These are phyloP conservation scores for Tricholomella constricta DNA, from an alignment of 768 basidiomycete genomes.

Conservation along the genomic window DNA sequence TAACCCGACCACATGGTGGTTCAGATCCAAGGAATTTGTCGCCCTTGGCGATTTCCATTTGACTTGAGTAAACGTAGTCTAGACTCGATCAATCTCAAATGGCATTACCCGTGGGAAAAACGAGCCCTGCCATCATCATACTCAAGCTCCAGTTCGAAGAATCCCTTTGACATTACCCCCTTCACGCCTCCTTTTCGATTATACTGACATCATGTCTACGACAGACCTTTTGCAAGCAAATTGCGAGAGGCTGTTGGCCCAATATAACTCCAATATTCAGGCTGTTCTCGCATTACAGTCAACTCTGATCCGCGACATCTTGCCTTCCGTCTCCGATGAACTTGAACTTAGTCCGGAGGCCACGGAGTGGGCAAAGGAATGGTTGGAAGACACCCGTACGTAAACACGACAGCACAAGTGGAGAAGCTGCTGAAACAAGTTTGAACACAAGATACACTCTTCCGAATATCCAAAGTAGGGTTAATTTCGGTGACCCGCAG, in stretches of 20 bases:
- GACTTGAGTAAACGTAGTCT: no score
- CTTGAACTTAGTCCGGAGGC: constrained; percentile 49
- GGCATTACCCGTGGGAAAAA: no score
- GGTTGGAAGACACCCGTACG: constrained; percentile 69
- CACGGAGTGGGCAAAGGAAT: constrained; percentile 55
- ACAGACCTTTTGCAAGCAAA: constrained; percentile 47
- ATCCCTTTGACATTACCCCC: no score
- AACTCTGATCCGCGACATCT: constrained; percentile 54
- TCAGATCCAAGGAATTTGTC: no score
- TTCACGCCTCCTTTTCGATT: background rate
- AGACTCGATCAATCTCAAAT: no score
- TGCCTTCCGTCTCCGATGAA: constrained; percentile 63
- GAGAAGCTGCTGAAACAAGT: constrained; percentile 9
- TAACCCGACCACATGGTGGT: no score
- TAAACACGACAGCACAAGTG: constrained; percentile 14
- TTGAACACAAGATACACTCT: constrained; percentile 47
- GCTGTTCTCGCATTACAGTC: constrained; percentile 49
- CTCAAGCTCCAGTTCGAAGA: no score
- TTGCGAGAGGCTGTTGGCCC: constrained; percentile 45
- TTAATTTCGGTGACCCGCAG: constrained; percentile 13
- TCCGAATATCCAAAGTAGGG: constrained; percentile 64
- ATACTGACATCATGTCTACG: constrained; percentile 10
- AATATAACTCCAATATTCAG: constrained; percentile 52
- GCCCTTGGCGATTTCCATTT: no score
- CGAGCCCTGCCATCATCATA: no score